These are phyloP conservation scores for Tylopilus sp. DNA, from an alignment of 1,284 basidiomycete genomes.

Conservation along the genomic window DNA sequence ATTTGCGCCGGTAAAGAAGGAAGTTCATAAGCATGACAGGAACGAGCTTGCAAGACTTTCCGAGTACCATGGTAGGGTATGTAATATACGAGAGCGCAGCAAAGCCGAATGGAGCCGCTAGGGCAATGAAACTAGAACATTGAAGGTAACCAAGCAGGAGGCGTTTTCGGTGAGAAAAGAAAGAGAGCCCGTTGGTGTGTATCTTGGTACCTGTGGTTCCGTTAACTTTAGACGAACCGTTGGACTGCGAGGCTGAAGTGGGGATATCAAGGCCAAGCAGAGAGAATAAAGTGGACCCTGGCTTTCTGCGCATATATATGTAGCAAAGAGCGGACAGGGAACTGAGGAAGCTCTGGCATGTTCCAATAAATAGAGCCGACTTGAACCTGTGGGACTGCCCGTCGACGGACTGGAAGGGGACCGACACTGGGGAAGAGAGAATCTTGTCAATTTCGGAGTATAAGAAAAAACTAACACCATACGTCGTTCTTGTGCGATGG, in stretches of 20 bases:
- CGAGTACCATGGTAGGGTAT: constrained; percentile 98
- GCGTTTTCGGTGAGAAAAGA: constrained; percentile 51
- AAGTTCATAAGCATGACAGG: constrained; percentile 98
- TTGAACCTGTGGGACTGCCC: constrained; percentile 83
- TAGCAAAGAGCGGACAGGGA: constrained; percentile 85
- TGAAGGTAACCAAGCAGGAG: constrained; percentile 84
- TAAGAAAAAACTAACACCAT: constrained; percentile 43
- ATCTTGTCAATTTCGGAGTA: constrained; percentile 16
- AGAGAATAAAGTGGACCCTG: constrained; percentile 61
- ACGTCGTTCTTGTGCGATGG: constrained; percentile 93
- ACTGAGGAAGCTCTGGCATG: constrained; percentile 87
- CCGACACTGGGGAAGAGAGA: constrained; percentile 78
- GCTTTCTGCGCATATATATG: constrained; percentile 74
- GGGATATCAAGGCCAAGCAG: constrained; percentile 65
- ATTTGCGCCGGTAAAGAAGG: constrained; percentile 88
- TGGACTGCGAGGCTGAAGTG: constrained; percentile 22
- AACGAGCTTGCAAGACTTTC: constrained; percentile 98
- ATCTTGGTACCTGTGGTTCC: constrained; percentile 38
- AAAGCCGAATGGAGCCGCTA: constrained; percentile 96
- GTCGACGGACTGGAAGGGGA: constrained; percentile 81
- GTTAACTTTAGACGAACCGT: constrained; percentile 40
- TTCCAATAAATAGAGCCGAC: constrained; percentile 90
- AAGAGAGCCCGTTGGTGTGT: constrained; percentile 41
- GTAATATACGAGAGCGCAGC: constrained; percentile 95
- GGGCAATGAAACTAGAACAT: constrained; percentile 90